A percentile compares a stretch with the other conserved stretches of the same genome.
Conservation (phyloP, 2,329 filamentous ascomycete genomes). For the Trichophyton benhamiae region DNA sequence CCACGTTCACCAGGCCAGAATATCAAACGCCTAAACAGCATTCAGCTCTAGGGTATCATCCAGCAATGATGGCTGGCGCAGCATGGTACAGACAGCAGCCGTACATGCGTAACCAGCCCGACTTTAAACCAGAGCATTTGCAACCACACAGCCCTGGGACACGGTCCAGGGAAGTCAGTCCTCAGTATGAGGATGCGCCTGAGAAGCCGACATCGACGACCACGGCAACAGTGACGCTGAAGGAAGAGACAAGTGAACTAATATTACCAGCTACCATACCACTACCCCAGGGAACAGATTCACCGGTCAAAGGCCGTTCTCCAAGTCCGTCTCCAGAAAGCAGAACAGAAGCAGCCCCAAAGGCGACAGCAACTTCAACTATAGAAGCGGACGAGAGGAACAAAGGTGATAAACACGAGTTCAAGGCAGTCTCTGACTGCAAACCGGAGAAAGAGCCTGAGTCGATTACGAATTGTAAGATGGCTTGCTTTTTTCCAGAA, state of each 20-base stretch:
- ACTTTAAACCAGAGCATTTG: constrained; percentile 29
- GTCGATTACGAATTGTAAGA: constrained; percentile 41
- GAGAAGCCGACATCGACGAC: constrained; percentile 29
- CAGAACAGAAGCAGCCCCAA: constrained; percentile 12
- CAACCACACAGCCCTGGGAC: constrained; percentile 32
- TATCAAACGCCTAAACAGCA: constrained; percentile 23
- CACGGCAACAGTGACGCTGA: constrained; percentile 19
- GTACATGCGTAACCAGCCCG: constrained; percentile 35
- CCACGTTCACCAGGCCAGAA: constrained; percentile 22
- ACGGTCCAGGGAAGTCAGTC: constrained; percentile 46
- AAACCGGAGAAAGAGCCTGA: constrained; percentile 7
- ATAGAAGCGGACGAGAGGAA: constrained; percentile 10
- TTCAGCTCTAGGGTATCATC: constrained; percentile 15
- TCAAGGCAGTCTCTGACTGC: background rate
- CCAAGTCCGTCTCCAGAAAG: constrained; percentile 38
- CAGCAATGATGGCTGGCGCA: constrained; percentile 36
- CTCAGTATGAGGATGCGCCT: constrained; percentile 47
- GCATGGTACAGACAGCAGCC: constrained; percentile 42
- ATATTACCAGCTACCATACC: constrained; percentile 46
- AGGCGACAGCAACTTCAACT: constrained; percentile 2
- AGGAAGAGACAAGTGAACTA: constrained; percentile 35
- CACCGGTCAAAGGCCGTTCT: constrained; percentile 45
- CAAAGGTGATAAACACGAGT: background rate
- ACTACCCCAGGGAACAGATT: constrained; percentile 41
- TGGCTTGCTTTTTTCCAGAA: constrained; percentile 15